Percentiles rank a stretch among this genome's conserved stretches.
Conservation (phyloP, 768 basidiomycete species). For the Russula sp. region DNA sequence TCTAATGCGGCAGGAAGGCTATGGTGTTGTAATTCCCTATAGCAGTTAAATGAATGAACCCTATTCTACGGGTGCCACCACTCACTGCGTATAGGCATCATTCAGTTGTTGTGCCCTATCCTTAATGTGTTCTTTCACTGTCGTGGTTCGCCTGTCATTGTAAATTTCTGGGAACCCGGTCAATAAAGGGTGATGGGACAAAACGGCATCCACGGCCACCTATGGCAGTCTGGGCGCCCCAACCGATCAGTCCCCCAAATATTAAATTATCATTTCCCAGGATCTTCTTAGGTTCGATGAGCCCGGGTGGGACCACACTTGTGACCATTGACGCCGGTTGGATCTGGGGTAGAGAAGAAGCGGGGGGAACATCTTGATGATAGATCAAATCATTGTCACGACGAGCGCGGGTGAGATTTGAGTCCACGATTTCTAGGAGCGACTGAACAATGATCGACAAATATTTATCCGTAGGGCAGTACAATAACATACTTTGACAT, state of each 20-base stretch:
- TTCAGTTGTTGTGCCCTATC: conserved; percentile 59
- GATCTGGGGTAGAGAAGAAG: conserved; percentile 60
- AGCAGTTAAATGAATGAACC: not conserved
- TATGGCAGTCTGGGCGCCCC: conserved; percentile 86
- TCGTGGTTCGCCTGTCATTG: conserved; percentile 67
- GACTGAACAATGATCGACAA: conserved; percentile 44
- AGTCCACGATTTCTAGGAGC: conserved; percentile 63
- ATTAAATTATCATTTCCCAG: conserved; percentile 52
- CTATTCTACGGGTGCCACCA: not conserved
- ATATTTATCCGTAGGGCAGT: not conserved
- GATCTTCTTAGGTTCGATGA: conserved; percentile 52
- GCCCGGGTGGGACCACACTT: conserved; percentile 46
- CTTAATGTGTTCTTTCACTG: conserved; percentile 62
- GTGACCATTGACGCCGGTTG: conserved; percentile 61
- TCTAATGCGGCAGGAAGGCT: conserved; percentile 85
- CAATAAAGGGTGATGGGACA: not conserved
- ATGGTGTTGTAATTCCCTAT: conserved; percentile 58
- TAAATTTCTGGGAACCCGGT: conserved; percentile 59
- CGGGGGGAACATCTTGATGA: conserved; percentile 76
- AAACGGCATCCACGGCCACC: conserved; percentile 44
- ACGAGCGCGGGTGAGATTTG: conserved; percentile 61
- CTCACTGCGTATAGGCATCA: conserved; percentile 51
- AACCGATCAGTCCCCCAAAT: conserved; percentile 71
- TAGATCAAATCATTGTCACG: conserved; percentile 96
- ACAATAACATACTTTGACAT: conserved; percentile 57